These are phyloP conservation scores for Eryngium alpinum DNA, from an alignment of 140 eudicot genomes.

Conservation along the genomic window DNA sequence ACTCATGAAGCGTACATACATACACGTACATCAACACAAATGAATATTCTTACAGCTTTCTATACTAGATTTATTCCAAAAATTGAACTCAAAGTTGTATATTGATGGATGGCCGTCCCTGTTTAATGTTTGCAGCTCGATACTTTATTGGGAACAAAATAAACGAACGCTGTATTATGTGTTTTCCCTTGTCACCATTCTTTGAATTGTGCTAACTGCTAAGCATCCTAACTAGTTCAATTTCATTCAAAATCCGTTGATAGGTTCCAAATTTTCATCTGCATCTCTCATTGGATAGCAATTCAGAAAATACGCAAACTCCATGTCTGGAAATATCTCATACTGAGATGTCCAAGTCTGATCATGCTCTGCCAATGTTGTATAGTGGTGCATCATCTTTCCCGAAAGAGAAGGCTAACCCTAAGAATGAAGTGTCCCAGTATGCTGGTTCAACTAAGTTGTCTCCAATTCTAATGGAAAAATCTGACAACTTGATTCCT, in stretches of 20 bases:
- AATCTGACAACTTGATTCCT: constrained; percentile 8
- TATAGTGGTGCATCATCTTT: constrained; percentile 21
- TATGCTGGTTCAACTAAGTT: constrained; percentile 19
- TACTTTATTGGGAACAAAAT: background rate
- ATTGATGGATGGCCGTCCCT: background rate
- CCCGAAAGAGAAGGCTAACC: constrained; percentile 16
- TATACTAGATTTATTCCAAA: background rate
- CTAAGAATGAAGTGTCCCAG: background rate
- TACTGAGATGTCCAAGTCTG: constrained; percentile 22
- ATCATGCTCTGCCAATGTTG: constrained; percentile 20
- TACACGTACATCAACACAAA: background rate
- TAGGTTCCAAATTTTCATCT: constrained; percentile 42
- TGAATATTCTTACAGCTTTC: background rate
- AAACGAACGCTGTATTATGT: background rate
- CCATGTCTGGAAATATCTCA: constrained; percentile 27
- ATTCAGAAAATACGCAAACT: constrained; percentile 30
- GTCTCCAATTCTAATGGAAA: constrained; percentile 29
- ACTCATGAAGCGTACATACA: background rate
- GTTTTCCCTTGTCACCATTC: background rate
- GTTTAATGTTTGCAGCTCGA: background rate
- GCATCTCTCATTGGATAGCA: constrained; percentile 38
- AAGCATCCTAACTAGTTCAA: background rate
- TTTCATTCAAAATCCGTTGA: constrained; percentile 15
- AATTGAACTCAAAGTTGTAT: background rate
- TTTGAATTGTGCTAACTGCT: background rate